phyloP scores from a whole-genome alignment of 2,329 filamentous ascomycete species.

The Penicillium thymicola region DNA sequence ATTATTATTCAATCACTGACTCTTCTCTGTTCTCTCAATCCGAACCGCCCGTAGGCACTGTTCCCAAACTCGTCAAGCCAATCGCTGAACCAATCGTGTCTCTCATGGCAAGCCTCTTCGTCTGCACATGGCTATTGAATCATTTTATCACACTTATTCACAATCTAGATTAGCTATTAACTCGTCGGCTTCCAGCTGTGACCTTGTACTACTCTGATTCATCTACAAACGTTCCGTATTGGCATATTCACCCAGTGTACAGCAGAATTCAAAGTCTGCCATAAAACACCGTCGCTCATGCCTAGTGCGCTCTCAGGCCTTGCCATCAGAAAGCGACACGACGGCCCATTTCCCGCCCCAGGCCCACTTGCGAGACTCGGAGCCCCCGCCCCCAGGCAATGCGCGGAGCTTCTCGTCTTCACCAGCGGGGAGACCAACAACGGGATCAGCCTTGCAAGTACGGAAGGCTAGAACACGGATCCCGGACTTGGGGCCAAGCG shows the following conservation, averaged over 20 bases:
- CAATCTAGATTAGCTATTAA: neutral
- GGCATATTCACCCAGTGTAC: neutral
- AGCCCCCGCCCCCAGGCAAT: conserved; percentile 67
- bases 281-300: too few relatives aligned
- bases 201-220: neutral
- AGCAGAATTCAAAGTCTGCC: neutral
- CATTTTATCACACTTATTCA: neutral
- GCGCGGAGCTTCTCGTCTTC: conserved; percentile 76
- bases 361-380: conserved; percentile 75
- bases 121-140: neutral
- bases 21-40: neutral
- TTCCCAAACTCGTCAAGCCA: neutral
- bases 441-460: conserved; percentile 95
- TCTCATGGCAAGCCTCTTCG: neutral
- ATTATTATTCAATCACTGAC: neutral
- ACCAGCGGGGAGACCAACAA: conserved; percentile 79
- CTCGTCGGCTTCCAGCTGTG: neutral
- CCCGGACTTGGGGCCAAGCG: conserved; percentile 75
- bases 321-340: conserved; percentile 76
- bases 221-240: neutral
- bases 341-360: conserved; percentile 97
- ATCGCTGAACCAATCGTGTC: neutral
- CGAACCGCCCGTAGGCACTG: neutral
- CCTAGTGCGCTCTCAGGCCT: conserved; percentile 36
- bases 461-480: conserved; percentile 81